phyloP scores from a whole-genome alignment of 1,139 yeast species.

The Kluyveromyces marxianus region DNA sequence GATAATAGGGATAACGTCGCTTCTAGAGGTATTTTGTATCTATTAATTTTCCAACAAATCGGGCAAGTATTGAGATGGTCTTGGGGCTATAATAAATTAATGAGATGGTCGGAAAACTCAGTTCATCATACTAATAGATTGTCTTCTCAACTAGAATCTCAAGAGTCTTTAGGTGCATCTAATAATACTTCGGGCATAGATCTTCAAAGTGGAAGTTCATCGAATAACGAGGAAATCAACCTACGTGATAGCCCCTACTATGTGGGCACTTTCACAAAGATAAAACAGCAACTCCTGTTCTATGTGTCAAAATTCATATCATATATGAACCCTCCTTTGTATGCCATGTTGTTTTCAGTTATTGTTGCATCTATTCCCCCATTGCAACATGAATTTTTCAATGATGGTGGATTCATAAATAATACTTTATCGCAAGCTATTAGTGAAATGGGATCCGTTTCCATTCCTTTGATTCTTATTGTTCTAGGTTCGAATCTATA shows the following conservation, averaged over 20 bases:
- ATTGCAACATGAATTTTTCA: conserved; percentile 60
- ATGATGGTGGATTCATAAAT: conserved; percentile 57
- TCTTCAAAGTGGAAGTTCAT: not conserved
- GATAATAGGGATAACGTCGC: conserved; percentile 63
- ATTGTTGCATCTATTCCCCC: conserved; percentile 75
- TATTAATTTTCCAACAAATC: conserved; percentile 67
- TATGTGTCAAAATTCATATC: conserved; percentile 11
- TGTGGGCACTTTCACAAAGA: conserved; percentile 8
- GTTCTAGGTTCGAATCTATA: conserved; percentile 70
- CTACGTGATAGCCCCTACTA: conserved; percentile 1
- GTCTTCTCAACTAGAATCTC: conserved; percentile 4
- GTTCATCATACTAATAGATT: not conserved
- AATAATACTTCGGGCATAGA: conserved; percentile 1
- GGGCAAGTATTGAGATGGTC: conserved; percentile 77
- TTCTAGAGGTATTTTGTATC: conserved; percentile 63
- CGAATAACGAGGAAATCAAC: conserved; percentile 1
- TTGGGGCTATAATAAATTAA: conserved; percentile 68
- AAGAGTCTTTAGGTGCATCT: not conserved
- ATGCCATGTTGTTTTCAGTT: conserved; percentile 81
- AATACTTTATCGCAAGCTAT: conserved; percentile 74
- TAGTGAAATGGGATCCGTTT: conserved; percentile 74
- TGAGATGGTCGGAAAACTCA: conserved; percentile 37
- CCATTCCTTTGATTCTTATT: conserved; percentile 75
- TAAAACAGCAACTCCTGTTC: conserved; percentile 5
- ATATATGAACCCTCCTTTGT: conserved; percentile 91